Base-by-base conservation (phyloP, 148 eudicot species). In the Camellia lanceoleosa region DNA sequence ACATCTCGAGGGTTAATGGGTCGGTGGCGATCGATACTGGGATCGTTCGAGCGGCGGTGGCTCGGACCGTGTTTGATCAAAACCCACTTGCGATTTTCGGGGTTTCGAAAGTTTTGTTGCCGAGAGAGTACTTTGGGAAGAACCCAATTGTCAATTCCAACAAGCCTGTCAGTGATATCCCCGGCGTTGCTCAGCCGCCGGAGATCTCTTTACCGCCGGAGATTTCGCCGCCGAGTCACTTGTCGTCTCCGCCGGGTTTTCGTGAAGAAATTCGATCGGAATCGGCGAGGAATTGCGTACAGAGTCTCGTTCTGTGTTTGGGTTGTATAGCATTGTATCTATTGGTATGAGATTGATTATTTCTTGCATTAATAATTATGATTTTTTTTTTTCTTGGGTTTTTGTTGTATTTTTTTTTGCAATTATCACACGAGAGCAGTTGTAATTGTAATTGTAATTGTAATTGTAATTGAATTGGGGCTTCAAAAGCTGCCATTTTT, bases 51-150 rank as follows among this genome's bases (percentile, higher is more conserved):
- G 97, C 94, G 11, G 78, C 81, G 12, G 94, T 96, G 12, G 91
- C 94, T 0, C 97, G 87, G 30, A 95, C 97, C 4, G 98, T 95
- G 23, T 92, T 95, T 75, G 99, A 95, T 82, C 92, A 95, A 78
- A 95, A 95, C 54, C 99, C 98, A 0, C 93, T 95, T 4, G 91
- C 93, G 0, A 95, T 95, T 41, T 95, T 93, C 16, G 98, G 98
- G 83, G 89, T 95, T 19, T 92, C 97, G 0, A 83, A 63, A 8
- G 99, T 95, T 12, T 84, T 95, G 44, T 76, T 95, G 83, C 98
- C 99, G 0, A 88, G 69, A 47, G 99, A 95, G 86, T 85, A 87
- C 12, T 93, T 95, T 54, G 99, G 88, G 78, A 86, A 85, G 44
- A 84, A 75, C 15, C 87, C 79, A 16, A 86, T 79, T 49, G 83